Evolutionary conservation across 768 basidiomycete species (phyloP), one percentile per base, ranked within the genome.

Genomic region (Glaciozyma martinii): DNA sequence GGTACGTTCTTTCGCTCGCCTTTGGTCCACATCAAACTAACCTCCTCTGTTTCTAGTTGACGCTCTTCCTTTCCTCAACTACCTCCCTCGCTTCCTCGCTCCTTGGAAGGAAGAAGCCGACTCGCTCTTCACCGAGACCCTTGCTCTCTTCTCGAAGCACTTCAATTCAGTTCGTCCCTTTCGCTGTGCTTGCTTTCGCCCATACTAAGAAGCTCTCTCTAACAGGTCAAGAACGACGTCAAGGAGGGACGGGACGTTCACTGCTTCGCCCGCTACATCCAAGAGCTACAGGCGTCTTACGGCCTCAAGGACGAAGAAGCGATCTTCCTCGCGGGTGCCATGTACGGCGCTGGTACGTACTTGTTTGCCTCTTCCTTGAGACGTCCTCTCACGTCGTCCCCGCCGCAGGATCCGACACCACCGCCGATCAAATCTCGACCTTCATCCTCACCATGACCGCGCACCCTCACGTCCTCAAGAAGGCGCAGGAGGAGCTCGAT

Each of bases 271-370:
- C 60, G 57, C 32, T 66, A 62, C 25, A 60, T 71, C 27, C 53
- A 68, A 12, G 55, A 66, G 47, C 37, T 25, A 19, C 70, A 71
- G 42, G 53, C 70, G 60, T 46, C 67, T 53, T 71, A 66, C 40
- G 54, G 56, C 53, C 57, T 73, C 25, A 59, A 44, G 37, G 65
- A 73, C 33, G 56, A 73, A 15, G 67, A 73, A 55, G 66, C 67
- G 30, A 64, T 62, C 21, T 73, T 71, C 70, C 60, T 73, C 21
- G 70, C 68, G 8, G 70, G 71, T n/a, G 71, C 66, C 15, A 65
- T 66, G 70, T 60, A 59, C 42, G 60, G 65, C 2, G 60, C 65
- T 7, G 65, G 60, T 19, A 29, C 13, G 30, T 61, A 16, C 4
- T 18, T 15, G 10, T 32, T 5, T 9, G 23, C 5, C 23, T 5